Evolutionary conservation across 345 rosid species (phyloP).

Genomic region (Rubroshorea leprosula): DNA sequence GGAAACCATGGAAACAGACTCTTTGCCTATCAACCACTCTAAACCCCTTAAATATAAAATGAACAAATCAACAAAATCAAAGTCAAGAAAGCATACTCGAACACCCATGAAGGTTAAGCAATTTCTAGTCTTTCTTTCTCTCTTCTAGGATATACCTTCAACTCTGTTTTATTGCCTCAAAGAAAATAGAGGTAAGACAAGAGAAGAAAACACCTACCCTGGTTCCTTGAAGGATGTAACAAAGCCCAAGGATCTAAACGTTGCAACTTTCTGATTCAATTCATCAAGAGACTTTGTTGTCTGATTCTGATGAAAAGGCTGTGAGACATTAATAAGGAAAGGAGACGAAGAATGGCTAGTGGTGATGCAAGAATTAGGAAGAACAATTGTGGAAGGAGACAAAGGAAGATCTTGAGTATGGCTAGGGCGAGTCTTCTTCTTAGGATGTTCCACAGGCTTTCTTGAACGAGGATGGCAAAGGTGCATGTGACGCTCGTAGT

Average conservation of each 20-base stretch:
- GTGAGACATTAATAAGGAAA: conserved; percentile 10
- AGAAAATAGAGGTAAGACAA: too few relatives aligned
- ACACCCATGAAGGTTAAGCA: neutral
- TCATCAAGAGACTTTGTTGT: neutral
- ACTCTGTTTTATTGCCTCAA: too few relatives aligned
- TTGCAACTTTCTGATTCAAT: conserved; percentile 17
- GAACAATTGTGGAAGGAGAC: conserved; percentile 2
- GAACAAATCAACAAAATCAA: neutral
- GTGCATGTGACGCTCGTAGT: conserved; percentile 81
- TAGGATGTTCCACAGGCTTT: conserved; percentile 84
- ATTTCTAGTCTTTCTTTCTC: neutral
- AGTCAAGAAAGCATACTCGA: neutral
- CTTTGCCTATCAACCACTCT: conserved; percentile 36
- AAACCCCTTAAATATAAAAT: too few relatives aligned
- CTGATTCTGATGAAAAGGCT: conserved; percentile 11
- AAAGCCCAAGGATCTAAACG: conserved; percentile 14
- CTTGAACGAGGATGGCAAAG: conserved; percentile 97
- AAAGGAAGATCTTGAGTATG: conserved; percentile 8
- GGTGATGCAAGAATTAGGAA: neutral
- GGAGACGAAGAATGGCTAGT: conserved; percentile 16
- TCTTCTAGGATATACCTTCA: too few relatives aligned
- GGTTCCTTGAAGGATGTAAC: conserved; percentile 22
- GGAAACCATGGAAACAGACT: conserved; percentile 13
- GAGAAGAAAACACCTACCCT: conserved; percentile 18
- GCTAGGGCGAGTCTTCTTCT: conserved; percentile 26